A percentile compares a stretch with the other conserved stretches of the same genome.
Conservation (phyloP, 306 rosid species). For the Castanea mollissima region DNA sequence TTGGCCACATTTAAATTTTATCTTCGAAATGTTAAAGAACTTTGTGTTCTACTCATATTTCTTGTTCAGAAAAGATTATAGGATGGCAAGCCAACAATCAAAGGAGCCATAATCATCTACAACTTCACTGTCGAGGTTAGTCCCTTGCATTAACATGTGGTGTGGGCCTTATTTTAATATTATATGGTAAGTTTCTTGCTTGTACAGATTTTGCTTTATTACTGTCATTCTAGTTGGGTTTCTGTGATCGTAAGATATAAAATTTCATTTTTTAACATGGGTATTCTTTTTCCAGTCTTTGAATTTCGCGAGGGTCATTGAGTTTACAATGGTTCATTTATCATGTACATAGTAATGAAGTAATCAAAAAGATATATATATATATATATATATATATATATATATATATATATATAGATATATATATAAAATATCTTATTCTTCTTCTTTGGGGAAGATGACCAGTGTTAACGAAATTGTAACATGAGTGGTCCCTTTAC, state of each 20-base stretch:
- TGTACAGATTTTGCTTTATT: not conserved
- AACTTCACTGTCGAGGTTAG: constrained; percentile 53
- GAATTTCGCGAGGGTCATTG: not conserved
- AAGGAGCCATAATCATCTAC: constrained; percentile 36
- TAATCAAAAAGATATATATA: not conserved
- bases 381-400: no score
- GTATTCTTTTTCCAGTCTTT: not conserved
- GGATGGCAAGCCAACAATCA: constrained; percentile 34
- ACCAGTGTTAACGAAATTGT: not conserved
- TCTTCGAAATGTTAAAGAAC: no score
- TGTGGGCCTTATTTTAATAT: not conserved
- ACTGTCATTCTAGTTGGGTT: not conserved
- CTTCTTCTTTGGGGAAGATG: no score
- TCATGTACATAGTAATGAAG: not conserved
- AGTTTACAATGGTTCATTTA: not conserved
- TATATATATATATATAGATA: not conserved
- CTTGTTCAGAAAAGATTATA: not conserved
- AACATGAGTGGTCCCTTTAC: not conserved
- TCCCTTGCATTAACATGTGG: not conserved
- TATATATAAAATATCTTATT: no score
- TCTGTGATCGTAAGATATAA: not conserved
- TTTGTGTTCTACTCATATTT: not conserved
- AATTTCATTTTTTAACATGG: not conserved
- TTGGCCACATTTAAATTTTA: no score
- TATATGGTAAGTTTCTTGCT: not conserved